Evolutionary conservation across 169 alveolate species (phyloP).

Genomic region (Plasmodium blacklocki): DNA sequence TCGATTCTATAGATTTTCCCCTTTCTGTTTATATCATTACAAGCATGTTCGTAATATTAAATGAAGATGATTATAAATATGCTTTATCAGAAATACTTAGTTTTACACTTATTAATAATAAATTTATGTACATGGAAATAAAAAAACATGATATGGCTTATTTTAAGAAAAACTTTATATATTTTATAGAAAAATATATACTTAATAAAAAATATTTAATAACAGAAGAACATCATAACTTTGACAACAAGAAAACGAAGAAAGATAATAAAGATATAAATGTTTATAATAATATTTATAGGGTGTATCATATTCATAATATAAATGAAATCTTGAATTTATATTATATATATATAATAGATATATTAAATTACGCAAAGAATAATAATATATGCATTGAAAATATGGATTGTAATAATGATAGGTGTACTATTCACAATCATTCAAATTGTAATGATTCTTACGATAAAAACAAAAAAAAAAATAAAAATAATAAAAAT

Average conservation of each 20-base stretch:
- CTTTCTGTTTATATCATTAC: not conserved
- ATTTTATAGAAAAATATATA: constrained; percentile 5
- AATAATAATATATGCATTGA: too few relatives aligned
- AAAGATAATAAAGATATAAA: too few relatives aligned
- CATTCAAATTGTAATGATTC: too few relatives aligned
- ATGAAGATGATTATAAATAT: constrained; percentile 9
- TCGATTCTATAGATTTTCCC: too few relatives aligned
- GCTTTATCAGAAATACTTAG: constrained; percentile 4
- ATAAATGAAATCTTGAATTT: too few relatives aligned
- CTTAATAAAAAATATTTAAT: not conserved
- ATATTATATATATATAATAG: not conserved
- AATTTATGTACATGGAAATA: constrained; percentile 4
- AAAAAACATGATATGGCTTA: constrained; percentile 3
- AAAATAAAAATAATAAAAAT: too few relatives aligned
- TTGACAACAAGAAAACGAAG: too few relatives aligned
- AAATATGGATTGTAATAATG: too few relatives aligned
- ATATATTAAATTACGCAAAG: not conserved
- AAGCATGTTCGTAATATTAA: not conserved
- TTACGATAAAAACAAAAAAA: too few relatives aligned
- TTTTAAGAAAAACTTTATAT: constrained; percentile 11
- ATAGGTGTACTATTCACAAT: too few relatives aligned
- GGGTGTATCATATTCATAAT: too few relatives aligned
- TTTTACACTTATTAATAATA: constrained; percentile 15
- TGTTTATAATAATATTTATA: too few relatives aligned
- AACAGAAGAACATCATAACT: not conserved